Percentiles rank a stretch among this genome's conserved stretches.
Evolutionary conservation across 345 rosid species (phyloP).

Genomic region (Odontarrhena argentea): DNA sequence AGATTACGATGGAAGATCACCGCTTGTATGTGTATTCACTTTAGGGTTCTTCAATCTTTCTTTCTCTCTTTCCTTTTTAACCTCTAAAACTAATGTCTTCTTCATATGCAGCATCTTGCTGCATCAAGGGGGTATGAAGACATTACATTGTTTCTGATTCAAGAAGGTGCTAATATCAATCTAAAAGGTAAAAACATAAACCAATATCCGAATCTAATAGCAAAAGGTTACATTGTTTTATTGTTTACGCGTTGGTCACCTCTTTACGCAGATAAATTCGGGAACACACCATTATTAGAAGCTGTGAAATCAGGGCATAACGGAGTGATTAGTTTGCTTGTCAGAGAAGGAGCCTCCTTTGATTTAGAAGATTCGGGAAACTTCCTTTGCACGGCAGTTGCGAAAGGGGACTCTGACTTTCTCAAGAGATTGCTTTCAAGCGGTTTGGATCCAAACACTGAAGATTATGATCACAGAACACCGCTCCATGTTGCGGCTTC

Average conservation of each 20-base stretch:
- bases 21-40: conserved; percentile 55
- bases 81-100: conserved; percentile 12
- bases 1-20: conserved; percentile 94
- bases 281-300: conserved; percentile 83
- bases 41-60: neutral
- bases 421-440: conserved; percentile 65
- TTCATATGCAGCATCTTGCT: conserved; percentile 78
- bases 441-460: conserved; percentile 82
- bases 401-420: conserved; percentile 74
- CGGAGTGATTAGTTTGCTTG: conserved; percentile 60
- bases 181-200: conserved; percentile 56
- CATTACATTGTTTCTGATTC: conserved; percentile 62
- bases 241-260: conserved; percentile 22
- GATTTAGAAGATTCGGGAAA: conserved; percentile 73
- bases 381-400: conserved; percentile 68
- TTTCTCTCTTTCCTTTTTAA: neutral
- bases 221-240: neutral
- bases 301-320: conserved; percentile 82
- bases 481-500: conserved; percentile 95
- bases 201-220: neutral
- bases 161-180: conserved; percentile 61
- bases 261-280: conserved; percentile 67
- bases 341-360: conserved; percentile 68
- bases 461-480: conserved; percentile 85
- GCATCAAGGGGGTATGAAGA: conserved; percentile 84